Evolutionary conservation across 371 early-diverging fungal species (phyloP).

Genomic region (Mortierella sp.): DNA sequence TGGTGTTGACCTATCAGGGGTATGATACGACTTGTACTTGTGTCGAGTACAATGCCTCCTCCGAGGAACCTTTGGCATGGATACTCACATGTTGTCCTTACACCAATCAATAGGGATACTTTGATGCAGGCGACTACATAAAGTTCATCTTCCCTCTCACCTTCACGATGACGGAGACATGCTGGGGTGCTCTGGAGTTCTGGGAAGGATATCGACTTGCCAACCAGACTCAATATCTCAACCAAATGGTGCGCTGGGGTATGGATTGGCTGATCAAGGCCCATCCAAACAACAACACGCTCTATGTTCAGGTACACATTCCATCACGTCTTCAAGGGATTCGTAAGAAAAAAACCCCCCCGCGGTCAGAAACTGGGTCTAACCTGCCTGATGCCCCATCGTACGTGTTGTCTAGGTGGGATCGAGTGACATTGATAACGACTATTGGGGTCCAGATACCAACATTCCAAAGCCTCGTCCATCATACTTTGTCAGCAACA

Average conservation of each 20-base stretch:
- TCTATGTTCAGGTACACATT: slow-evolving; percentile 54
- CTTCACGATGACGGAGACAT: slow-evolving; percentile 59
- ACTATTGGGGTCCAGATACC: slow-evolving; percentile 58
- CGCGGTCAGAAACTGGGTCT: neutral
- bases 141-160: slow-evolving; percentile 72
- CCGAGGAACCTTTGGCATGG: neutral
- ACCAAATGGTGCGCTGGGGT: slow-evolving; percentile 70
- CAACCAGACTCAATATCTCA: slow-evolving; percentile 58
- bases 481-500: slow-evolving; percentile 60
- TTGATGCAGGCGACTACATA: slow-evolving; percentile 64
- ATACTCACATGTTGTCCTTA: no score
- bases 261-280: slow-evolving; percentile 74
- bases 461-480: slow-evolving; percentile 67
- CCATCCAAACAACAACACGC: slow-evolving; percentile 60
- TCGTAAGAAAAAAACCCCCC: no score
- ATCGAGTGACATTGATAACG: slow-evolving; percentile 37
- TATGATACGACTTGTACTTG: slow-evolving; percentile 14
- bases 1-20: slow-evolving; percentile 60
- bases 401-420: slow-evolving; percentile 31
- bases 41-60: neutral
- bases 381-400: neutral
- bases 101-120: slow-evolving; percentile 27
- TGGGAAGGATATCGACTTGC: slow-evolving; percentile 67
- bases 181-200: slow-evolving; percentile 70
- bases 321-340: no score